phyloP scores from a whole-genome alignment of 164 flowering plant genomes.

The Liriodendron chinense region DNA sequence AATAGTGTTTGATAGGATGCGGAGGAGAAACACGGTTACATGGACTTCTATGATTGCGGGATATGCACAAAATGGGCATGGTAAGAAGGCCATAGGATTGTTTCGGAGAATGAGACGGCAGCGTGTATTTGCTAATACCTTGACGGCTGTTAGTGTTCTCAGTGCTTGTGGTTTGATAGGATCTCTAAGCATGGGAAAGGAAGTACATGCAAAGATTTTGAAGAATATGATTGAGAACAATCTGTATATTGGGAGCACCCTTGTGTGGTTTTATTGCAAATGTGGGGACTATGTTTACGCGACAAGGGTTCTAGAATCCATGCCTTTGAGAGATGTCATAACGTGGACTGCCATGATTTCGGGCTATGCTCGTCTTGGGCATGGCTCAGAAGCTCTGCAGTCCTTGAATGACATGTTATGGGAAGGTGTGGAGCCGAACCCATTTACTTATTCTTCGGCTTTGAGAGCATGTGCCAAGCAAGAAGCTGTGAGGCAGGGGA shows the following conservation, averaged over 20 bases:
- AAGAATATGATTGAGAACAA: slow-evolving; percentile 44
- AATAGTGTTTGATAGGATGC: slow-evolving; percentile 61
- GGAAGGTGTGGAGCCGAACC: slow-evolving; percentile 80
- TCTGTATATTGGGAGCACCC: slow-evolving; percentile 61
- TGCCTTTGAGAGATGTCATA: slow-evolving; percentile 77
- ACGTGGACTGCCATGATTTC: slow-evolving; percentile 90
- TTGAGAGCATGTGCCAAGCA: slow-evolving; percentile 77
- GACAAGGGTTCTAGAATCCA: slow-evolving; percentile 48
- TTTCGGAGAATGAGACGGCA: slow-evolving; percentile 65
- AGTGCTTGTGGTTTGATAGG: slow-evolving; percentile 68
- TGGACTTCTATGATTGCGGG: slow-evolving; percentile 91
- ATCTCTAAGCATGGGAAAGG: slow-evolving; percentile 53
- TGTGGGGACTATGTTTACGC: slow-evolving; percentile 50
- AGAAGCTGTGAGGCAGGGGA: slow-evolving; percentile 57
- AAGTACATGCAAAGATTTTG: slow-evolving; percentile 72
- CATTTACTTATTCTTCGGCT: slow-evolving; percentile 79
- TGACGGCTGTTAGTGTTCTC: slow-evolving; percentile 70
- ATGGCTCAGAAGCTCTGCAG: slow-evolving; percentile 64
- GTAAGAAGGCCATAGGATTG: slow-evolving; percentile 65
- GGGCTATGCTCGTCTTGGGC: slow-evolving; percentile 58
- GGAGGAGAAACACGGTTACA: slow-evolving; percentile 61
- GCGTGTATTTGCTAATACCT: slow-evolving; percentile 49
- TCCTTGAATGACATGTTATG: slow-evolving; percentile 63
- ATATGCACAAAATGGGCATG: slow-evolving; percentile 68
- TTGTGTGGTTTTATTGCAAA: slow-evolving; percentile 81